Evolutionary conservation across 2,329 filamentous ascomycete genomes (phyloP).

Genomic region (Aspergillus fischeri): DNA sequence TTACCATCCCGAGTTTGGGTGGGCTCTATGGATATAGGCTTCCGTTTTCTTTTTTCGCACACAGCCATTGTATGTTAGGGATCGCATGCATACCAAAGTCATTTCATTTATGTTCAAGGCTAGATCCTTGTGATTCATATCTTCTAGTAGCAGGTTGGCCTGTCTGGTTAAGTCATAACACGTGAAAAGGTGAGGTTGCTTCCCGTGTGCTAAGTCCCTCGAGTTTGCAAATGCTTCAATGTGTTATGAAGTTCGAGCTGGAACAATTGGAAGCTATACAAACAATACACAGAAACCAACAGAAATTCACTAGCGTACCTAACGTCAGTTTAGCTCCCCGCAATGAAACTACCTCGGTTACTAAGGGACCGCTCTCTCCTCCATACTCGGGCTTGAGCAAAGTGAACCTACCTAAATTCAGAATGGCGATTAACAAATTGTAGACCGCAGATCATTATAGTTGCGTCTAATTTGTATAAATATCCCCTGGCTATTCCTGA

Average conservation of each 20-base stretch:
- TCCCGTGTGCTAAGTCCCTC: neutral
- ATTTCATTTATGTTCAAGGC: conserved; percentile 22
- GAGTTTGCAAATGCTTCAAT: neutral
- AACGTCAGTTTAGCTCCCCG: conserved; percentile 1
- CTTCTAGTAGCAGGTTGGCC: neutral
- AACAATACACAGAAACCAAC: neutral
- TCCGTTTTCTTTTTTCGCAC: conserved; percentile 29
- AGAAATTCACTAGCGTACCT: neutral
- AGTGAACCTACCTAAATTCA: neutral
- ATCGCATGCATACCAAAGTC: conserved; percentile 33
- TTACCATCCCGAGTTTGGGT: conserved; percentile 28
- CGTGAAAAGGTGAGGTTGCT: neutral
- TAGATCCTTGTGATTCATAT: neutral
- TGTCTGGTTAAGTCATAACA: neutral
- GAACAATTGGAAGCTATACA: no score
- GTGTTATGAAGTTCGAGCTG: neutral
- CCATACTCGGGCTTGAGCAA: neutral
- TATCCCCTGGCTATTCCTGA: neutral
- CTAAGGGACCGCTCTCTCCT: neutral
- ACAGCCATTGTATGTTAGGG: conserved; percentile 34
- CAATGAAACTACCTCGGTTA: neutral
- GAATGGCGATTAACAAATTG: neutral
- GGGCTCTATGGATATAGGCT: conserved; percentile 40
- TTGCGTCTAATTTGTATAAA: neutral
- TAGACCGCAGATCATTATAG: neutral